phyloP scores from a whole-genome alignment of 768 basidiomycete genomes.

The Boletus insuetus region DNA sequence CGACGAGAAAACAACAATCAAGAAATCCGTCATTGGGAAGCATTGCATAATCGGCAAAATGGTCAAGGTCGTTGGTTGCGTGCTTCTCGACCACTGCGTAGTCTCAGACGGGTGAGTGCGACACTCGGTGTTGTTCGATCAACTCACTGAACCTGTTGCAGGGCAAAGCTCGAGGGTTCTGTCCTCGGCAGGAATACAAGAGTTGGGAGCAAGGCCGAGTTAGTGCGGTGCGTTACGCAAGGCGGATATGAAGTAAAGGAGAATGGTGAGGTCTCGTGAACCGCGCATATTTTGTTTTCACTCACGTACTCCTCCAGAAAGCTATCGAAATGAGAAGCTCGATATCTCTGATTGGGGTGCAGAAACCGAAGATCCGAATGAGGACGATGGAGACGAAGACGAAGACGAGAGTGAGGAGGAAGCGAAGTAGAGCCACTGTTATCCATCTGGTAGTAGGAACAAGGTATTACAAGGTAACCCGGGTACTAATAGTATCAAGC shows the following conservation, averaged over 20 bases:
- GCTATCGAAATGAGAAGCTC: conserved; percentile 52
- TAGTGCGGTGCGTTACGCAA: conserved; percentile 68
- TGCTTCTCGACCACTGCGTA: conserved; percentile 86
- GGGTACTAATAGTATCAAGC: conserved; percentile 1
- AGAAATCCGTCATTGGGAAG: conserved; percentile 73
- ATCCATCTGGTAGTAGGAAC: background rate
- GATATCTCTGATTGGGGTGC: conserved; percentile 56
- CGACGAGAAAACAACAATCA: conserved; percentile 76
- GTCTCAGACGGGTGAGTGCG: conserved; percentile 73
- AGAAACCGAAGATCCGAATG: conserved; percentile 27
- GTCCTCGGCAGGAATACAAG: conserved; percentile 74
- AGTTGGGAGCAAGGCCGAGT: conserved; percentile 66
- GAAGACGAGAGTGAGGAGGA: conserved; percentile 13
- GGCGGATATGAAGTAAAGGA: conserved; percentile 71
- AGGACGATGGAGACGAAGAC: conserved; percentile 21
- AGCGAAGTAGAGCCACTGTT: conserved; percentile 1
- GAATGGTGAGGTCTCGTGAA: conserved; percentile 45
- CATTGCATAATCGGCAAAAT: conserved; percentile 85
- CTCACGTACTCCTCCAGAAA: conserved; percentile 37
- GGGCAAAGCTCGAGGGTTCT: conserved; percentile 74
- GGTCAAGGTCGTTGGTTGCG: conserved; percentile 78
- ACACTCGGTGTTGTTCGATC: background rate
- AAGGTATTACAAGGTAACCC: background rate
- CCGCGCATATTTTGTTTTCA: background rate
- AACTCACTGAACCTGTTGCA: conserved; percentile 28